phyloP scores from a whole-genome alignment of 2,329 filamentous ascomycete genomes.

The Fusarium tricinctum region DNA sequence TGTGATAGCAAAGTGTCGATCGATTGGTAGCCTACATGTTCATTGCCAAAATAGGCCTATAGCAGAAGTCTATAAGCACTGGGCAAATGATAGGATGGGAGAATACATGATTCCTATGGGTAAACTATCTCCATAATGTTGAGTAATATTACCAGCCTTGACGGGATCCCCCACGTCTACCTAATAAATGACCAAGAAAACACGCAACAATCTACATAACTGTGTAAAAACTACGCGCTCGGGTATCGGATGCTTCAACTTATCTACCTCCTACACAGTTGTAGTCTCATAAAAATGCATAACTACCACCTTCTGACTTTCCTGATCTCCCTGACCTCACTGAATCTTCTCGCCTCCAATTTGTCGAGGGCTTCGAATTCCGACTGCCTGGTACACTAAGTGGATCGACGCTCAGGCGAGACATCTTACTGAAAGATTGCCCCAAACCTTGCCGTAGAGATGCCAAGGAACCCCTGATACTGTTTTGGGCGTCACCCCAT shows the following conservation, averaged over 20 bases:
- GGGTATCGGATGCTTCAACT: constrained; percentile 31
- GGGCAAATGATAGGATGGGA: too few species aligned
- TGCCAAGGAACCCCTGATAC: constrained; percentile 37
- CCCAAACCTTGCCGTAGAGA: constrained; percentile 35
- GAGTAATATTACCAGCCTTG: background rate
- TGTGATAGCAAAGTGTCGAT: background rate
- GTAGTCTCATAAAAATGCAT: constrained; percentile 45
- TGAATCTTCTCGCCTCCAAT: constrained; percentile 42
- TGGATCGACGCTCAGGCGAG: constrained; percentile 33
- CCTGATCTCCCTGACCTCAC: constrained; percentile 6
- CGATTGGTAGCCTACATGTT: background rate
- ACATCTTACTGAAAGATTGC: constrained; percentile 27
- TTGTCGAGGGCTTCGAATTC: constrained; percentile 24
- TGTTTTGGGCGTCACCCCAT: constrained; percentile 46
- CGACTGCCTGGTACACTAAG: constrained; percentile 30
- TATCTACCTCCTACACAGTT: background rate
- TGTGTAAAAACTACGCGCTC: constrained; percentile 6
- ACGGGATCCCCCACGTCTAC: background rate
- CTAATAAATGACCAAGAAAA: background rate
- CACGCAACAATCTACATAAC: background rate
- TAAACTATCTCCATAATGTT: background rate
- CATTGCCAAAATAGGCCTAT: too few species aligned
- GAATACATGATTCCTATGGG: too few species aligned
- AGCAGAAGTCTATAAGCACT: too few species aligned
- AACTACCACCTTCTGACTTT: constrained; percentile 44